Base-by-base conservation (phyloP, 2,329 filamentous ascomycete genomes). In the Botryotinia convoluta region DNA sequence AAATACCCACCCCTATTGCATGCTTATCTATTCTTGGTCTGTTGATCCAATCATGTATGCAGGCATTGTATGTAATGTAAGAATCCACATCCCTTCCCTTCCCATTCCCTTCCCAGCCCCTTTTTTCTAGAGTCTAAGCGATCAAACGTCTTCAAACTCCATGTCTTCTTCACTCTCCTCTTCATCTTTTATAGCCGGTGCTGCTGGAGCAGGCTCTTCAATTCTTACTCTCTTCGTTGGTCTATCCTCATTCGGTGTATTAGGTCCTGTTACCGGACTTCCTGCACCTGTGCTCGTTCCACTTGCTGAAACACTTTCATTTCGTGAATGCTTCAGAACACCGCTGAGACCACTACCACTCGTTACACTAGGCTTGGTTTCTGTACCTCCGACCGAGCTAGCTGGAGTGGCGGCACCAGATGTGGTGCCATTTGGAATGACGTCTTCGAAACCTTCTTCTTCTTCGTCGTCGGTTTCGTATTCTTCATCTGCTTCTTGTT, bases 211-310 rank as follows among this genome's bases (percentile, higher is more conserved):
- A 73, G 75, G 84, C 82, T 74, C 84, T 81, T 91, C 89, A 29
- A 91, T 80, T 81, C 90, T 91, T 62, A 89, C 85, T 75, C 87
- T 87, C 83, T 93, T 93, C 16, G 85, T 82, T 20, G 86, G 84
- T 57, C 84, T 81, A 73, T 87, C 87, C 61, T 84, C 82, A 73
- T 75, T 79, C 39, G 78, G 80, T 63, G 79, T 81, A n/a, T 75
- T 77, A 26, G 78, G 80, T 77, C 78, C 80, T 79, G 77, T 80
- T 51, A 78, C 80, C 76, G 78, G 79, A 77, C 79, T 82, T 48
- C 75, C 78, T 29, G 76, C 78, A 59, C 78, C 78, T 74, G 79
- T 81, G 54, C 78, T 81, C 3, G 78, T 81, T 62, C 78, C 79
- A 74, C 77, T 80, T 26, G 72, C 77, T 54, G 79, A 79, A 45